A percentile compares a stretch with the other conserved stretches of the same genome.
Evolutionary conservation across 192 early-diverging fungal genomes (phyloP).

Genomic region (Coemansia sp.): DNA sequence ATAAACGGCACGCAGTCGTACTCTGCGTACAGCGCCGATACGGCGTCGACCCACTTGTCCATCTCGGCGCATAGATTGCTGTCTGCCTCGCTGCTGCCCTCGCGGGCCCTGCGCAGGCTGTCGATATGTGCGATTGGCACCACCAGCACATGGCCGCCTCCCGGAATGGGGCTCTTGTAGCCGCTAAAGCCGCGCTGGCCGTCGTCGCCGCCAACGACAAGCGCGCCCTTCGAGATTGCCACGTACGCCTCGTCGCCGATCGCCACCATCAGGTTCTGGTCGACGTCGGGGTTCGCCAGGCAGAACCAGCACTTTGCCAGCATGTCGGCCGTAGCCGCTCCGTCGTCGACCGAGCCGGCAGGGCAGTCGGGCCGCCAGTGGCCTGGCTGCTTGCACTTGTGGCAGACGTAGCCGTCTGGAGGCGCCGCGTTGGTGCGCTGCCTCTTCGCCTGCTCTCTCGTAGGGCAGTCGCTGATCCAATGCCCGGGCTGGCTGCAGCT

Average conservation of each 20-base stretch:
- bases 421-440: slow-evolving; percentile 26
- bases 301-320: slow-evolving; percentile 89
- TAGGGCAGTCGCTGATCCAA: slow-evolving; percentile 62
- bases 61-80: slow-evolving; percentile 60
- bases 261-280: slow-evolving; percentile 84
- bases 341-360: slow-evolving; percentile 6
- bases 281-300: slow-evolving; percentile 82
- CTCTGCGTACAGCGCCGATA: slow-evolving; percentile 51
- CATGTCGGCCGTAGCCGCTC: slow-evolving; percentile 6
- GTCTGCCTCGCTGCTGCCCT: slow-evolving; percentile 31
- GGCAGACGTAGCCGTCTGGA: slow-evolving; percentile 53
- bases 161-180: slow-evolving; percentile 56
- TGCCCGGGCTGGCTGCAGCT: slow-evolving; percentile 66
- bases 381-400: slow-evolving; percentile 52
- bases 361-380: slow-evolving; percentile 57
- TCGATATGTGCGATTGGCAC: slow-evolving; percentile 61
- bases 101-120: slow-evolving; percentile 38
- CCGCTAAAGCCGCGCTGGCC: slow-evolving; percentile 5
- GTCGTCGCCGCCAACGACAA: slow-evolving; percentile 53
- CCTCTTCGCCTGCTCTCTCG: slow-evolving; percentile 40
- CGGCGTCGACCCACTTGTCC: slow-evolving; percentile 42
- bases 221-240: slow-evolving; percentile 85
- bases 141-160: slow-evolving; percentile 80
- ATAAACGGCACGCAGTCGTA: slow-evolving; percentile 65
- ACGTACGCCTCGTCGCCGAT: slow-evolving; percentile 80